Evolutionary conservation across 495 filamentous ascomycete species (phyloP), one percentile per base, ranked within the genome.

Genomic region (Filosporella fistucella): DNA sequence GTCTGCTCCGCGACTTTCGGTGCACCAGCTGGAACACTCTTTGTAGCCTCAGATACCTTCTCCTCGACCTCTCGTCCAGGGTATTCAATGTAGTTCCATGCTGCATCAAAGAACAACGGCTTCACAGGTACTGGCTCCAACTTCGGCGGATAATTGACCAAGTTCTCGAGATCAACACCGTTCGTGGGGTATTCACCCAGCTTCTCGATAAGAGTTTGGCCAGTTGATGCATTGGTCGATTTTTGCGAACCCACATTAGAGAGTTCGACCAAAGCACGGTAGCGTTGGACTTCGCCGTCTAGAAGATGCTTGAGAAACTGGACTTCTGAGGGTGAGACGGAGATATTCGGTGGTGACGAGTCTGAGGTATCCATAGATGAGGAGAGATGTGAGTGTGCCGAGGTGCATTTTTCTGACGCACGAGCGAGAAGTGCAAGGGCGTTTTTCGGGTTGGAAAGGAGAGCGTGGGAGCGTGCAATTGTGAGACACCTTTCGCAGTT

Each of bases 51-150:
- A 24, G 35, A 21, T 2, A 21, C 40, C 12, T n/a, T 36, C 30
- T 38, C 34, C 33, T 46, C 33, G 6, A 54, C 53, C 39, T 58
- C 43, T 23, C 76, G 74, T 3, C 85, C 86, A 2, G 93, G 91
- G 63, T 99, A 99, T 17, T 89, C 83, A 50, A 99, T 89, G 62
- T 95, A 99, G 63, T 97, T 99, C 86, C 89, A 97, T 13, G 93
- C 93, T 11, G 95, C 87, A 62, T 99, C 93, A 36, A 97, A 77
- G 73, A 96, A 97, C 13, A 99, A 64, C 13, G 93, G 94, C 66
- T 99, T 99, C 13, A 96, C 89, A 0, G 93, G 90, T 29, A 96
- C 78, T 0, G 87, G 78, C 46, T 87, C 78, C 44, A 96, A 68
- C 54, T 78, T 79, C 0, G 93, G 91, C 4, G 93, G 94, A 61